Evolutionary conservation across 768 basidiomycete species (phyloP), one percentile per base, ranked within the genome.

Genomic region (Auriscalpium vulgare): DNA sequence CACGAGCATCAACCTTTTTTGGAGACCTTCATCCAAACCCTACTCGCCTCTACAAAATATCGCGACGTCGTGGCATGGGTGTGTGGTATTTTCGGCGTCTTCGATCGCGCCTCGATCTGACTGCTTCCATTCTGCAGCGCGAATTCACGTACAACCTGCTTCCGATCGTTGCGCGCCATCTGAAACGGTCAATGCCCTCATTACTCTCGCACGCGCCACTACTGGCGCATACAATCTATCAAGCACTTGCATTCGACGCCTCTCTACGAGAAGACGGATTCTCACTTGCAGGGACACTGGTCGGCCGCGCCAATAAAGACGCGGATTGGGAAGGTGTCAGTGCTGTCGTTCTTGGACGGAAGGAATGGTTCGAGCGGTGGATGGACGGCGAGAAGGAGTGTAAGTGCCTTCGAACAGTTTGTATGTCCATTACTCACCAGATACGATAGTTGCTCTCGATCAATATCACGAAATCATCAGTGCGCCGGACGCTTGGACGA

Each of bases 161-260:
- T 34, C 90, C 91, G 0, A 70, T 94, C 8, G 75, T 95, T 3
- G 74, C 84, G 8, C 78, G 84, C 35, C 92, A 97, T 63, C 74
- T 98, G 11, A 78, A 75, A 44, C 82, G 80, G 47, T 85, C 89
- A 0, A 74, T 94, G 37, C 89, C 93, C 0, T 67, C 78, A 17
- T 70, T 98, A 10, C 72, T 98, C 5, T 71, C 81, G 2, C 83
- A 86, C 61, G 90, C 97, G 0, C 83, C 93, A 0, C 71, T 98
- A 19, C 75, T 99, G 8, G 97, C 97, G 2, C 95, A 99, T 65
- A 97, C 94, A 1, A 87, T 98, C 49, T 95, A 95, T 67, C 92
- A 98, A 68, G 82, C 94, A 0, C 74, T 98, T 4, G 69, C 84
- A 0, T 99, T 98, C 61, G 97, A 99, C 69, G 81, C 85, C 29